Evolutionary conservation across 495 filamentous ascomycete species (phyloP), one percentile per base, ranked within the genome.

Genomic region (Tuber calosporum): DNA sequence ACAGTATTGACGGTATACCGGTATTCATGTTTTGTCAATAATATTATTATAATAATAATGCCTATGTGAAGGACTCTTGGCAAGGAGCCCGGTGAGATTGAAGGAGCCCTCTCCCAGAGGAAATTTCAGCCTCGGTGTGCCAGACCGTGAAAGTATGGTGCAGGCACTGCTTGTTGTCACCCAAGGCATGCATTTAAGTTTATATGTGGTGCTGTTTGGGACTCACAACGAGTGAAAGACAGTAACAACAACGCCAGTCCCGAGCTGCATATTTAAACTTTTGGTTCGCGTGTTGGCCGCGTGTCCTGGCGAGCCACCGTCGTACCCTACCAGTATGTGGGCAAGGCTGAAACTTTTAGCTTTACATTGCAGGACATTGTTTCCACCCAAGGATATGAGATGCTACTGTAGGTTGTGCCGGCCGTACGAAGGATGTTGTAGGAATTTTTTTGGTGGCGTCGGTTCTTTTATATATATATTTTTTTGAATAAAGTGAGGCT

Each of bases 261-360:
- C 53, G 8, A 11, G 45, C 43, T 48, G 8, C 11, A 58, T 1
- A 2, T 62, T 58, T 30, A 30, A 62, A 62, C n/a, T 30, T 30
- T 62, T 62, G 53, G 53, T 62, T 62, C 26, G 53, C 26, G 11
- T 62, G 53, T 62, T 30, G 53, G 53, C n/a, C 53, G 53, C 53
- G 53, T 62, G 53, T 15, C 45, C 53, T 62, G n/a, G 53, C 53
- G 11, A 62, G 53, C 53, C 53, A 62, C n/a, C n/a, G 53, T 62
- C 13, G 53, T 1, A 3, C 22, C 26, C 2, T 62, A n/a, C n/a
- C n/a, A n/a, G n/a, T n/a, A 30, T 62, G 53, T 62, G 26, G 53
- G 53, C 53, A 62, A 62, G n/a, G 53, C 53, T 62, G 53, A 62
- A 62, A 30, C n/a, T 62, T 62, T 62, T 30, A 62, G 53, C 53